Evolutionary conservation across 768 basidiomycete genomes (phyloP).

Genomic region (Suillus sp.): DNA sequence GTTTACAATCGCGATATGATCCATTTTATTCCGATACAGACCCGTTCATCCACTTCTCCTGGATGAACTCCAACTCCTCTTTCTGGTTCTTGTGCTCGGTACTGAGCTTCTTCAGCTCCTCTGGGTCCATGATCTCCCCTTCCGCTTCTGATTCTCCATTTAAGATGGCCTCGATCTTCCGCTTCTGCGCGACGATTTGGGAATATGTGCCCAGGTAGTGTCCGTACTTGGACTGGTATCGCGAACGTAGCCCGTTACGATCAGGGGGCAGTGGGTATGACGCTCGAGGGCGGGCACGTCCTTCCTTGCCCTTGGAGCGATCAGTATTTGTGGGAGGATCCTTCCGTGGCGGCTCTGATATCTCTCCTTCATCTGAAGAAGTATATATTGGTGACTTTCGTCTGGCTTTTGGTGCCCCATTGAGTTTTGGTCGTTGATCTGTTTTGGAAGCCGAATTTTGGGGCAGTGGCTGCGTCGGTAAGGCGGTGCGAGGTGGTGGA

Average conservation of each 20-base stretch:
- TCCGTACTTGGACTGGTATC: constrained; percentile 54
- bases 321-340: constrained; percentile 33
- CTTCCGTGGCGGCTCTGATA: constrained; percentile 67
- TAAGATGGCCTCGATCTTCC: constrained; percentile 54
- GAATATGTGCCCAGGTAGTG: constrained; percentile 52
- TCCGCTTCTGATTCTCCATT: constrained; percentile 58
- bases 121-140: constrained; percentile 52
- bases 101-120: constrained; percentile 50
- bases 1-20: constrained; percentile 1
- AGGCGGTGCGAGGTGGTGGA: constrained; percentile 24
- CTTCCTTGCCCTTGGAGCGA: constrained; percentile 21
- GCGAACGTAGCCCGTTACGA: constrained; percentile 50
- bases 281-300: constrained; percentile 33
- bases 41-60: constrained; percentile 37
- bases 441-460: neutral
- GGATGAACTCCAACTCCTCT: constrained; percentile 58
- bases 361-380: constrained; percentile 45
- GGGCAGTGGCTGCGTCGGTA: neutral
- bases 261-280: constrained; percentile 45
- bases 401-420: constrained; percentile 5
- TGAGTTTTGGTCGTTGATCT: constrained; percentile 4
- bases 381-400: constrained; percentile 34
- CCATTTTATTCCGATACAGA: constrained; percentile 19
- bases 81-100: constrained; percentile 47
- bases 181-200: constrained; percentile 50